Evolutionary conservation across 352 stramenopile species (phyloP), one percentile per base, ranked within the genome.

Genomic region (Globisporangium cederbergense): DNA sequence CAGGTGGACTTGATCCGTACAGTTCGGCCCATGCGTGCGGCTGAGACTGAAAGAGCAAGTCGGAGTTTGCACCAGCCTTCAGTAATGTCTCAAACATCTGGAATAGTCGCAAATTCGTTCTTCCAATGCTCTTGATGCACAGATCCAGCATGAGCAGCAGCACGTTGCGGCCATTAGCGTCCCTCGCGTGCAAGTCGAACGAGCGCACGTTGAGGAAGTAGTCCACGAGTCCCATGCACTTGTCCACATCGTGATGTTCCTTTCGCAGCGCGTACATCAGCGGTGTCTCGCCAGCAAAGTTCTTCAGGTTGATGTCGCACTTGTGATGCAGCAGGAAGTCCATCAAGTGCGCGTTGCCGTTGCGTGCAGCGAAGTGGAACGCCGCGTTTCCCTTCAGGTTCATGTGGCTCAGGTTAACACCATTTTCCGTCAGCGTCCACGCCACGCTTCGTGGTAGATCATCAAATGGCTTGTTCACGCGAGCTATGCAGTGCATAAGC

Each of bases 271-370:
- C 68, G 40, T 77, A 89, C 28, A 89, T 30, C 11, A 86, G 46
- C 10, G 80, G 75, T 3, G 74, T 82, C 46, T 91, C 80, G 3
- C 78, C 79, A 14, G 46, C 47, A 2, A 73, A 51, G 47, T 79
- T 88, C 13, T 60, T 67, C 14, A 65, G 58, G 58, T 89, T 88
- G 4, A 82, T 13, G n/a, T 79, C 65, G 38, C 62, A 75, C 32
- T 68, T 65, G 58, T 89, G 76, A 62, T 90, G 76, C 6, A 88
- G 70, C 25, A 91, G 56, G 51, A 90, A 91, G 38, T 88, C 80
- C 58, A 88, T 73, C 25, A 88, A 20, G 40, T 83, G 75, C 22
- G 77, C 77, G 42, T 87, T 88, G 1, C 72, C 80, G 7, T 54
- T 61, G 10, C 75, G 62, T 0, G 81, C 81, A 3, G 83, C 81